Evolutionary conservation across 2,329 filamentous ascomycete species (phyloP), one percentile per base, ranked within the genome.

Genomic region (Aspergillus pseudoglaucus): DNA sequence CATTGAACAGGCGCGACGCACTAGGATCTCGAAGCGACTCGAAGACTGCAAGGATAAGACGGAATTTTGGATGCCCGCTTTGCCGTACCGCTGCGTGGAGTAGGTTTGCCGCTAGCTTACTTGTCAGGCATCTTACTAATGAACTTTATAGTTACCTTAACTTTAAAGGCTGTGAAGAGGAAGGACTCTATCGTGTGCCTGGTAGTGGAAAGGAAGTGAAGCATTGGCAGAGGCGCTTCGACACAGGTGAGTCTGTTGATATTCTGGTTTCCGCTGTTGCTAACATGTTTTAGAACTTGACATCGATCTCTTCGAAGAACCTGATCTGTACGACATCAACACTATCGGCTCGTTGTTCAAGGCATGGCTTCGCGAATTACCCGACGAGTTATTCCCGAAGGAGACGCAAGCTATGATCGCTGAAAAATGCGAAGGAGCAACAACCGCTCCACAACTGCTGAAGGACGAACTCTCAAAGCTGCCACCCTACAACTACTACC

Each of bases 21-120:
- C 91, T 0, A 81, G 91, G 53, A 96, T 97, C 63, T 94, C 90
- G 6, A 94, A 91, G 69, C 82, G 86, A 25, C 74, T 97, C 39
- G 88, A 94, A 62, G 82, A 87, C 51, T 95, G 90, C 8, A 82
- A 85, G 53, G 91, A 97, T 63, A 96, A 96, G 75, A 97, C 91
- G 0, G 91, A 96, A 63, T 97, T 94, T 63, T 97, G 91, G 91
- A 95, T 97, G 90, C 91, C 91, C 10, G 88, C 90, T 6, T 84
- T 97, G 49, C 90, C 91, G 0, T 96, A 91, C 87, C 80, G 91
- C 53, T 94, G 90, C 49, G 96, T 97, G 55, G 91, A 97, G 76
- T 83, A 71, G 63, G 78, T 72, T 33, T 5, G 5, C 30, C 20
- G 35, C 30, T 15, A 18, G 18, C 10, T 20, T 20, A 27, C 47